Conservation (phyloP, 768 basidiomycete genomes). For the Psilocybe cyanescens region DNA sequence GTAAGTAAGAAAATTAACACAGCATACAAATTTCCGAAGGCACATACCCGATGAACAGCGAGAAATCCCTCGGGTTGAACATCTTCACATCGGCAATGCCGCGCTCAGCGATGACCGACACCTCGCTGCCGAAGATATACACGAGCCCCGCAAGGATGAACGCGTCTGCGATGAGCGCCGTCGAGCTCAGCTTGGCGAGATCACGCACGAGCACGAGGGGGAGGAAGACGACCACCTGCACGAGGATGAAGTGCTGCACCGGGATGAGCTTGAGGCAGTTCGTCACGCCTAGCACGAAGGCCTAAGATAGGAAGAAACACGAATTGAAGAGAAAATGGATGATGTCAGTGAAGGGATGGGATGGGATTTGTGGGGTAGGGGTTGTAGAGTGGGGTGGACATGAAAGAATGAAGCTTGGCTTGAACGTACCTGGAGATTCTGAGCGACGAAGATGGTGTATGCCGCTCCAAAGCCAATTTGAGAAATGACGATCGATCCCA, state of each 20-base stretch:
- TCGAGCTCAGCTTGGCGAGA: conserved; percentile 91
- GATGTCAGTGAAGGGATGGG: too few species aligned
- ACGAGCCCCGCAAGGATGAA: conserved; percentile 91
- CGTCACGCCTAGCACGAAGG: conserved; percentile 83
- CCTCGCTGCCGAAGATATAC: conserved; percentile 90
- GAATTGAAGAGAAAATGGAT: not conserved
- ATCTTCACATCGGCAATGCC: conserved; percentile 82
- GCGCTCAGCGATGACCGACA: conserved; percentile 60
- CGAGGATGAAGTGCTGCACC: conserved; percentile 79
- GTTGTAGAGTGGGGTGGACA: too few species aligned
- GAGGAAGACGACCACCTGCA: conserved; percentile 85
- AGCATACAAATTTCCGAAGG: not conserved
- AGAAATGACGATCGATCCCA: conserved; percentile 85
- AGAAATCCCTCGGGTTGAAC: conserved; percentile 91
- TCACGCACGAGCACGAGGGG: conserved; percentile 91
- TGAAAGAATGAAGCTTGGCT: too few species aligned
- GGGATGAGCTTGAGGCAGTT: conserved; percentile 70
- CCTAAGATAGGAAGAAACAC: conserved; percentile 40
- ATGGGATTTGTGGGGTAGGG: too few species aligned
- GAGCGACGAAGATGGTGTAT: conserved; percentile 95
- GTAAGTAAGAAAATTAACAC: conserved; percentile 33
- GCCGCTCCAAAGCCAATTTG: conserved; percentile 89
- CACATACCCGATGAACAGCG: conserved; percentile 82
- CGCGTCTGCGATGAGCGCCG: conserved; percentile 90
- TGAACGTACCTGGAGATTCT: conserved; percentile 68